Evolutionary conservation across 768 basidiomycete genomes (phyloP), one percentile per base, ranked within the genome.

Genomic region (Podaxis rugospora): DNA sequence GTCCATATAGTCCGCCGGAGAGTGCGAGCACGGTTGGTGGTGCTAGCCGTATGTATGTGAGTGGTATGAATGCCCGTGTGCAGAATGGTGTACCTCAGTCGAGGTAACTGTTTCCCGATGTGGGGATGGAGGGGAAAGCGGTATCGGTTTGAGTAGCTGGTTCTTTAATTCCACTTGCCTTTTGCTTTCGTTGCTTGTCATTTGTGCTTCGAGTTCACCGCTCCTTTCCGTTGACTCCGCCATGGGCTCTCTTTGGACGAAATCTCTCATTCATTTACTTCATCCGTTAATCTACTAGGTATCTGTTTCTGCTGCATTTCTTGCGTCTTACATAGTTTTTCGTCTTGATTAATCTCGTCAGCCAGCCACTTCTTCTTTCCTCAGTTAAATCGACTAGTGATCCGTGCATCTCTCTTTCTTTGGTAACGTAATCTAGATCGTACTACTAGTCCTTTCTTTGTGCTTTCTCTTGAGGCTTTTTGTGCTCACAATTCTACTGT

Each of bases 1-100:
- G 57, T 40, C 47, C 47, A 11, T 39, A 51, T 50, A 50, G 49
- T 51, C 57, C 57, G 14, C 46, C 35, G n/a, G 56, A 50, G n/a
- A 36, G 21, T 37, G 47, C 27, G 36, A 11, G 10, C 21, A 37
- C 18, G n/a, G 47, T 5, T 18, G 13, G 10, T 36, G 28, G 10
- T 50, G 47, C 0, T 18, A 18, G n/a, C 50, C 23, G 18, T 11
- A 6, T 27, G 18, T 5, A 39, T 55, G 54, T 39, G n/a, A 53
- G 37, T 37, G 18, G 46, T 6, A 32, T 25, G 27, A 51, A 51
- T 36, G 32, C 35, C 14, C 5, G n/a, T 5, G 40, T 18, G 13
- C n/a, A 18, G 40, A 42, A 14, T 42, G 40, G 40, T 42, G 6
- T 42, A 16, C 40, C 40, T 18, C 40, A 13, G 14, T n/a, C 40